A percentile compares a stretch with the other conserved stretches of the same genome.
These are phyloP conservation scores for Metarhizium album DNA, from an alignment of 2,329 filamentous ascomycete genomes.

Conservation along the genomic window DNA sequence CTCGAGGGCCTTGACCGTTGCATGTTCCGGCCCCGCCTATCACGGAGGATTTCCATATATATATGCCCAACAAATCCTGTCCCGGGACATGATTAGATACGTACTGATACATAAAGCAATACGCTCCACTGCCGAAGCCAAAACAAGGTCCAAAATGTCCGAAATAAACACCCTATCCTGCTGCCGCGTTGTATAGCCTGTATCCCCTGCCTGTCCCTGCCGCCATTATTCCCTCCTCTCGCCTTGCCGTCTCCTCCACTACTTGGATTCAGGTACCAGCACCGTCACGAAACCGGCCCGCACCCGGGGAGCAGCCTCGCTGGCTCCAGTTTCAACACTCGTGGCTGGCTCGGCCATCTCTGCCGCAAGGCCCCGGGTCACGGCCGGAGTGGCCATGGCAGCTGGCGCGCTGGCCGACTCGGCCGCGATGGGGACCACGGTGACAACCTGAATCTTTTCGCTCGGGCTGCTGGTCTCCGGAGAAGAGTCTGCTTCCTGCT, in stretches of 20 bases:
- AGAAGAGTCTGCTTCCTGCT: not conserved
- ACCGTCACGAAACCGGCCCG: conserved; percentile 1
- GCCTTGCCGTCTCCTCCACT: not conserved
- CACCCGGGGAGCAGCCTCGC: not conserved
- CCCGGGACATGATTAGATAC: no score
- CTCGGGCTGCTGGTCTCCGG: not conserved
- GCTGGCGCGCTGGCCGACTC: not conserved
- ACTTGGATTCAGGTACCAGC: not conserved
- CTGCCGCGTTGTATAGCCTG: not conserved
- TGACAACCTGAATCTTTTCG: not conserved
- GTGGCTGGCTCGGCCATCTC: not conserved
- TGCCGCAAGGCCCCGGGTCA: not conserved
- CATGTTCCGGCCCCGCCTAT: not conserved
- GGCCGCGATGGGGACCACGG: not conserved
- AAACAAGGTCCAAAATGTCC: not conserved
- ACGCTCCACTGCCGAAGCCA: not conserved
- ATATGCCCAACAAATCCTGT: not conserved
- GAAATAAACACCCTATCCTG: not conserved
- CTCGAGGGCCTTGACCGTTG: not conserved
- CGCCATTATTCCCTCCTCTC: not conserved
- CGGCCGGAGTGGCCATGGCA: not conserved
- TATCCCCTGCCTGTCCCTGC: not conserved
- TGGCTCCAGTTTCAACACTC: not conserved
- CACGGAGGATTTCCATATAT: no score
- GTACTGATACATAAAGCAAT: not conserved